Percentiles rank a stretch among this genome's conserved stretches.
phyloP scores from a whole-genome alignment of 2,329 filamentous ascomycete species.

The Diaporthe citrichinensis region DNA sequence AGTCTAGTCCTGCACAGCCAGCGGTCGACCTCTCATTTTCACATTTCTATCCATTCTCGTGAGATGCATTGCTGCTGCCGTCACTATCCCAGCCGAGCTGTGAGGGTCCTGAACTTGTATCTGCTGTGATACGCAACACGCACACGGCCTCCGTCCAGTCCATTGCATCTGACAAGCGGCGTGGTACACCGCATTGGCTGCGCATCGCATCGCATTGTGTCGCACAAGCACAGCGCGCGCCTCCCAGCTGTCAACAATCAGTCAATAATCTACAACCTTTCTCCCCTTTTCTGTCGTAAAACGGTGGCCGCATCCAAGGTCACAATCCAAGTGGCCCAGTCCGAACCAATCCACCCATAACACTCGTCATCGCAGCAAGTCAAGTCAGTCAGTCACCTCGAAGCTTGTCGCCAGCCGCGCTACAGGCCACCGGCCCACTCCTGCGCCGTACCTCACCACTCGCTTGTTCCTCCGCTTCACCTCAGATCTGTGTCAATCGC shows the following conservation, averaged over 20 bases:
- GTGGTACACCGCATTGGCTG: slow-evolving; percentile 7
- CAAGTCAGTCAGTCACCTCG: background rate
- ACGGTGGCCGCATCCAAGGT: slow-evolving; percentile 18
- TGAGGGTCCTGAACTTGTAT: slow-evolving; percentile 19
- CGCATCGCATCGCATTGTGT: background rate
- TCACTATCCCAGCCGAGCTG: slow-evolving; percentile 38
- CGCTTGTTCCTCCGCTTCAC: slow-evolving; percentile 35
- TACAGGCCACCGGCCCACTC: slow-evolving; percentile 23
- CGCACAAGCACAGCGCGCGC: slow-evolving; percentile 23
- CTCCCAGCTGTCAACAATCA: slow-evolving; percentile 40
- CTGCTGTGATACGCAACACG: slow-evolving; percentile 38
- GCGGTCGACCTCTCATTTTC: slow-evolving; percentile 21
- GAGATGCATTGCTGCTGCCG: slow-evolving; percentile 38
- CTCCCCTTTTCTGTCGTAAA: slow-evolving; percentile 35
- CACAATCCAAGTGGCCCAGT: slow-evolving; percentile 26
- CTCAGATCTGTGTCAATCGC: slow-evolving; percentile 20
- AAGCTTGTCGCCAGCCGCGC: slow-evolving; percentile 24
- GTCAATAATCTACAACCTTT: background rate
- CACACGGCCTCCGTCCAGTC: background rate
- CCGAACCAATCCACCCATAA: slow-evolving; percentile 10
- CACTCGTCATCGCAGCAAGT: slow-evolving; percentile 14
- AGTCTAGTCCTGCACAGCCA: slow-evolving; percentile 1
- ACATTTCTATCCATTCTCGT: slow-evolving; percentile 20
- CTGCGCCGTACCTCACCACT: slow-evolving; percentile 25
- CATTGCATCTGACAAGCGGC: background rate